These are phyloP conservation scores for Immersiella caudata DNA, from an alignment of 495 filamentous ascomycete genomes.

Conservation along the genomic window DNA sequence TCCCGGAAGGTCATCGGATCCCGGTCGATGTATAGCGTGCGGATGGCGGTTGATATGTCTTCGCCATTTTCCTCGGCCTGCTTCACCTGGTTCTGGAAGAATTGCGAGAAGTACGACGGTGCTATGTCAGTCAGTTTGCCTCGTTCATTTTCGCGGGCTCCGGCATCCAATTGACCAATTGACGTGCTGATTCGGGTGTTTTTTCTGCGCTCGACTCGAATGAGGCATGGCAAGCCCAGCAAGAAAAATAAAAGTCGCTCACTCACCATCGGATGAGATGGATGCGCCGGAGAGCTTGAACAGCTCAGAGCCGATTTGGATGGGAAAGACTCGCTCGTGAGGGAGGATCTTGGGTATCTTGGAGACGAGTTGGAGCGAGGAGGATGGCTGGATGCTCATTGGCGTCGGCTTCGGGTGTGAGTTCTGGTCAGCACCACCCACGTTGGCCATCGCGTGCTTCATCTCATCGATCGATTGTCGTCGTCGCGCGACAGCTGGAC, in stretches of 20 bases:
- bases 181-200: not conserved
- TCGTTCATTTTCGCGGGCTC: not conserved
- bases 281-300: slow-evolving; percentile 95
- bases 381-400: slow-evolving; percentile 16
- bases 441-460: slow-evolving; percentile 3
- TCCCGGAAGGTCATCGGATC: slow-evolving; percentile 89
- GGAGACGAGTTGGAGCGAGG: slow-evolving; percentile 30
- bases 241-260: not conserved
- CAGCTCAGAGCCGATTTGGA: slow-evolving; percentile 89
- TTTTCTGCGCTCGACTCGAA: not conserved
- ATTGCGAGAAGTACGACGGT: slow-evolving; percentile 96
- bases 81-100: slow-evolving; percentile 83
- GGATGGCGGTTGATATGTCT: slow-evolving; percentile 49
- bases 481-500: slow-evolving; percentile 8
- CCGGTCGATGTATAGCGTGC: slow-evolving; percentile 91
- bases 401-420: slow-evolving; percentile 1
- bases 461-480: slow-evolving; percentile 1
- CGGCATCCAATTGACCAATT: not conserved
- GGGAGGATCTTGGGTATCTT: slow-evolving; percentile 63
- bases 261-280: slow-evolving; percentile 92
- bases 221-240: not conserved
- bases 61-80: slow-evolving; percentile 59
- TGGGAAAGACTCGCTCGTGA: slow-evolving; percentile 78
- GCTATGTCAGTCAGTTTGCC: slow-evolving; percentile 56
- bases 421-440: not conserved